Evolutionary conservation across 768 basidiomycete genomes (phyloP).

Genomic region (Mycena albidolilacea): DNA sequence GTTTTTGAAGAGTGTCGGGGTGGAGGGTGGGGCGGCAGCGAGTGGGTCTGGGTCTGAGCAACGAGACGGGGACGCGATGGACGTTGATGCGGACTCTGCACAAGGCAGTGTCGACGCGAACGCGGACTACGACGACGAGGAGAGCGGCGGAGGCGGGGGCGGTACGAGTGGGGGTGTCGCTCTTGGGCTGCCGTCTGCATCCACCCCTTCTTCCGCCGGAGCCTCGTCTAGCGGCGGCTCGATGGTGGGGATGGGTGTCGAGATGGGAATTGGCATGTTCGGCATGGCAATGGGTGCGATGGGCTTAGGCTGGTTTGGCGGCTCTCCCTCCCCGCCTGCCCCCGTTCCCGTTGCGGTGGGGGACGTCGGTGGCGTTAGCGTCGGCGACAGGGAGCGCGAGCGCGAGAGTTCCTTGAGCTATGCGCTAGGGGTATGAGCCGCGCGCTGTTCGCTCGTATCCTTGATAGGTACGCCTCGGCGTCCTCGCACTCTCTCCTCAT

Average conservation of each 20-base stretch:
- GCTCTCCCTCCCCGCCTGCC: slow-evolving; percentile 3
- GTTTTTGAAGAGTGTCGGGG: slow-evolving; percentile 40
- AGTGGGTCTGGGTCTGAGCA: neutral
- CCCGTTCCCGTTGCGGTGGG: slow-evolving; percentile 14
- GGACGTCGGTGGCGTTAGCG: slow-evolving; percentile 9
- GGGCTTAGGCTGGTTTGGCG: slow-evolving; percentile 35
- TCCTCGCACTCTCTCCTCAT: neutral
- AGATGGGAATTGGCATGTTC: slow-evolving; percentile 38
- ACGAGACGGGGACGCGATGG: slow-evolving; percentile 28
- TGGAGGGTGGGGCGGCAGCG: slow-evolving; percentile 20
- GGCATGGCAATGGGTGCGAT: slow-evolving; percentile 39
- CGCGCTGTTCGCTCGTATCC: neutral
- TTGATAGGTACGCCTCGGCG: neutral
- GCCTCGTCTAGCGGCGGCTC: slow-evolving; percentile 7
- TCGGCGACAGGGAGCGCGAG: slow-evolving; percentile 31
- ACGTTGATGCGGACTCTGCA: slow-evolving; percentile 15
- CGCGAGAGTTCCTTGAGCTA: slow-evolving; percentile 39
- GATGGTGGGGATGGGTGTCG: slow-evolving; percentile 34
- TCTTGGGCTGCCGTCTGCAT: slow-evolving; percentile 27
- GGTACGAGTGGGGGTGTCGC: slow-evolving; percentile 38
- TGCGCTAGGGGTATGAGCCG: slow-evolving; percentile 35
- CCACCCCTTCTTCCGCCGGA: neutral
- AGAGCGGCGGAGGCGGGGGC: slow-evolving; percentile 24
- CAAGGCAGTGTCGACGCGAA: neutral
- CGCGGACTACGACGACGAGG: slow-evolving; percentile 2